Conservation (phyloP, 2,329 filamentous ascomycete genomes). For the Metarhizium album region DNA sequence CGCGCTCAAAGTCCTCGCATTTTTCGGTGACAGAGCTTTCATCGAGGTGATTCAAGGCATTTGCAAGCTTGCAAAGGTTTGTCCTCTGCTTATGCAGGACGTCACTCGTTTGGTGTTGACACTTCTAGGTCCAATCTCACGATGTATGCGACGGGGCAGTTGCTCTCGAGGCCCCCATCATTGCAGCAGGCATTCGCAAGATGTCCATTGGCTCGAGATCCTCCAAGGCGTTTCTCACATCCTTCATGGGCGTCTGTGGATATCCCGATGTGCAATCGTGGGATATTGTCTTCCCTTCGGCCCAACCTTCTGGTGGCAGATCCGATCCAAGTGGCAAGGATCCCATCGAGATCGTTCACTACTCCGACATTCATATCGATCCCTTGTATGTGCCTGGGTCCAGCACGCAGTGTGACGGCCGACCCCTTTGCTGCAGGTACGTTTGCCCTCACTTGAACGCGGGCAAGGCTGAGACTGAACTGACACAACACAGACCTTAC, state of each 20-base stretch:
- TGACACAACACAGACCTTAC: constrained; percentile 27
- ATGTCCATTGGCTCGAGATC: constrained; percentile 38
- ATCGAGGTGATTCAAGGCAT: constrained; percentile 19
- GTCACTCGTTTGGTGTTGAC: background rate
- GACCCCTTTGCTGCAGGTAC: constrained; percentile 48
- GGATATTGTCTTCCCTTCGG: constrained; percentile 31
- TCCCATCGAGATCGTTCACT: constrained; percentile 45
- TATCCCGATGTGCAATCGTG: constrained; percentile 34
- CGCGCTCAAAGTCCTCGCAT: constrained; percentile 32
- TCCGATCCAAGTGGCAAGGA: constrained; percentile 31
- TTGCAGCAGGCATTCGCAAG: constrained; percentile 36
- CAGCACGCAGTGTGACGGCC: constrained; percentile 40
- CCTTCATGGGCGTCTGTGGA: constrained; percentile 41
- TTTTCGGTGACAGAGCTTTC: constrained; percentile 31
- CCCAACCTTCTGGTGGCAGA: constrained; percentile 26
- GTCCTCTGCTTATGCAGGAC: background rate
- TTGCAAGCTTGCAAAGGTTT: constrained; percentile 23
- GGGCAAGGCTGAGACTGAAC: background rate
- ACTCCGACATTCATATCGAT: constrained; percentile 50
- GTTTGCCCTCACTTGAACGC: background rate
- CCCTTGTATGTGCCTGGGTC: constrained; percentile 41
- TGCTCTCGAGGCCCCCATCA: constrained; percentile 39
- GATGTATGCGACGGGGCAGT: constrained; percentile 47
- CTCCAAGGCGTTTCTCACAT: constrained; percentile 39
- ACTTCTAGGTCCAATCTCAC: constrained; percentile 33